Evolutionary conservation across 2,329 filamentous ascomycete genomes (phyloP).

Genomic region (Penicillium brasilianum): DNA sequence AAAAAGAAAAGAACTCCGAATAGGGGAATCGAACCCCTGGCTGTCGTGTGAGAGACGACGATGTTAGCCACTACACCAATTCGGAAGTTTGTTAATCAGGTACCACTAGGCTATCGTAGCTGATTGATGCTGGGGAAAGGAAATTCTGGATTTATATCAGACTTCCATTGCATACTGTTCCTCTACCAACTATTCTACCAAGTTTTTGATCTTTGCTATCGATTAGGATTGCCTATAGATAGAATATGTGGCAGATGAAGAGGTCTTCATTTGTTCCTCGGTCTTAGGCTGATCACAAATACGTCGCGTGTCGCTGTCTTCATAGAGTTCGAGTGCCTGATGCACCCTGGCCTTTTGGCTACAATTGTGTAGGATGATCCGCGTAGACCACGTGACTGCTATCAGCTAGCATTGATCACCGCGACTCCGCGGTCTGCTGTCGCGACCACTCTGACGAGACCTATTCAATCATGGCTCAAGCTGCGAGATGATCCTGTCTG

Average conservation of each 20-base stretch:
- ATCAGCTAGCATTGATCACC: constrained; percentile 20
- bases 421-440: constrained; percentile 15
- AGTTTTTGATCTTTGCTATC: neutral
- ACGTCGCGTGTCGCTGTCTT: no score
- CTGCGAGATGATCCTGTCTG: constrained; percentile 11
- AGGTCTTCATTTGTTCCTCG: neutral
- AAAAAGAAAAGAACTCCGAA: constrained; percentile 27
- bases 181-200: no score
- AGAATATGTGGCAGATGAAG: neutral
- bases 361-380: neutral
- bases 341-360: neutral
- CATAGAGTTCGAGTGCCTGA: neutral
- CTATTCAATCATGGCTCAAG: constrained; percentile 7
- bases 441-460: neutral
- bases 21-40: constrained; percentile 39
- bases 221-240: neutral
- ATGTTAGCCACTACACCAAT: constrained; percentile 41
- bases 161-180: neutral
- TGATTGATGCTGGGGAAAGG: neutral
- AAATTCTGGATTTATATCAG: neutral
- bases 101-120: neutral
- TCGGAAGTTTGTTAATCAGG: constrained; percentile 16
- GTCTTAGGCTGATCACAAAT: no score
- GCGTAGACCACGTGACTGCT: constrained; percentile 16
- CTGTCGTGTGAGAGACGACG: constrained; percentile 38